Conservation (phyloP, 2,329 filamentous ascomycete species). For the Hymenoscyphus fructigenus region DNA sequence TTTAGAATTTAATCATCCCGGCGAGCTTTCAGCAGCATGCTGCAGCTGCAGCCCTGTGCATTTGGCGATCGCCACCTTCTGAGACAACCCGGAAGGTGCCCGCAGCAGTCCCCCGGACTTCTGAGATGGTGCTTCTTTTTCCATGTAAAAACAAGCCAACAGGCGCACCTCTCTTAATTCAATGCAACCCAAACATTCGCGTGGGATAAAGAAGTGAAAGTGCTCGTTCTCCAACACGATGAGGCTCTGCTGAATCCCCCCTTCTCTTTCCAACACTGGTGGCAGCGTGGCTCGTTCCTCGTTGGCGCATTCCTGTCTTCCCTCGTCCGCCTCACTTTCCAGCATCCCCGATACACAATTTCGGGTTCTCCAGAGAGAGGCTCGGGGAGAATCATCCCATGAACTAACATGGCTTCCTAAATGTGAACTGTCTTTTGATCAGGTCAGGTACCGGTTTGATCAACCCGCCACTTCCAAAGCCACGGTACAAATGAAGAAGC, state of each 20-base stretch:
- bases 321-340: constrained; percentile 16
- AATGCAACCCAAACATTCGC: not conserved
- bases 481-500: constrained; percentile 10
- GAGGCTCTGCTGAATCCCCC: constrained; percentile 3
- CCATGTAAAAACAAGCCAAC: not conserved
- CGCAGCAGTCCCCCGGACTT: not conserved
- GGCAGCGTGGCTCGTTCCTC: constrained; percentile 1
- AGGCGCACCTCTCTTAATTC: not conserved
- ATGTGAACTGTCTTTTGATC: not conserved
- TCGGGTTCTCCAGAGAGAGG: constrained; percentile 4
- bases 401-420: constrained; percentile 3
- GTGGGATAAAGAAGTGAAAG: constrained; percentile 6
- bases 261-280: constrained; percentile 1
- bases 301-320: not conserved
- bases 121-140: not conserved
- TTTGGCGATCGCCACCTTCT: constrained; percentile 4
- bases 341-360: not conserved
- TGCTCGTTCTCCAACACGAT: not conserved
- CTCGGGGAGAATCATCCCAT: not conserved
- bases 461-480: constrained; percentile 3
- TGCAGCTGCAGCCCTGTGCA: constrained; percentile 6
- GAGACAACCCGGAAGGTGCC: not conserved
- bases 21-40: constrained; percentile 1
- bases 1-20: not conserved
- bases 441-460: constrained; percentile 6